Evolutionary conservation across 768 basidiomycete genomes (phyloP).

Genomic region (Lactarius hengduanensis): DNA sequence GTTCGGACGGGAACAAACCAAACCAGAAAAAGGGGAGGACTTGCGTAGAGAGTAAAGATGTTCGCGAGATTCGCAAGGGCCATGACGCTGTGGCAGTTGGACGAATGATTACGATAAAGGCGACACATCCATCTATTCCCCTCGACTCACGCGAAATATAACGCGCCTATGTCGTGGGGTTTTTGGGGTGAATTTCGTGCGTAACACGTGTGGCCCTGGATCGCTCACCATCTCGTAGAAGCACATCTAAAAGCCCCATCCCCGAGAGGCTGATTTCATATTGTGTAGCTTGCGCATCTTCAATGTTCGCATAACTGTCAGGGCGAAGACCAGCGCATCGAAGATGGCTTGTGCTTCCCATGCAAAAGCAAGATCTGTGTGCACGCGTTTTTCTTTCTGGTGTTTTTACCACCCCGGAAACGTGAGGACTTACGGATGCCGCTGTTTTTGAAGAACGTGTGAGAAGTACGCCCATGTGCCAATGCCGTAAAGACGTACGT

Average conservation of each 20-base stretch:
- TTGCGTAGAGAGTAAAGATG: conserved; percentile 42
- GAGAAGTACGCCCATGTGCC: background rate
- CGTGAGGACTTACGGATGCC: conserved; percentile 29
- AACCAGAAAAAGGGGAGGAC: conserved; percentile 5
- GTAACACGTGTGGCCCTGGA: background rate
- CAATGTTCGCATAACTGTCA: conserved; percentile 50
- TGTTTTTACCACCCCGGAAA: background rate
- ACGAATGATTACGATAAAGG: conserved; percentile 8
- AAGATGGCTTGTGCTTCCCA: conserved; percentile 55
- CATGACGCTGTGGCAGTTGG: conserved; percentile 45
- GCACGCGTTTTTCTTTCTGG: background rate
- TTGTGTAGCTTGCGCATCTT: conserved; percentile 34
- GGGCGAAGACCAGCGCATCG: conserved; percentile 46
- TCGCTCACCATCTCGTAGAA: conserved; percentile 51
- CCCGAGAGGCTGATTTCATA: conserved; percentile 29
- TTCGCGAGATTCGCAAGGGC: conserved; percentile 51
- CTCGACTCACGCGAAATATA: conserved; percentile 53
- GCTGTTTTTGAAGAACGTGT: conserved; percentile 15
- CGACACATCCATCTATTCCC: background rate
- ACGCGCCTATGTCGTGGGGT: conserved; percentile 39
- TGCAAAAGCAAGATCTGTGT: conserved; percentile 35
- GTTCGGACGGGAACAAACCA: conserved; percentile 1
- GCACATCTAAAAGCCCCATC: conserved; percentile 42
- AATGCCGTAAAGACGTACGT: conserved; percentile 30
- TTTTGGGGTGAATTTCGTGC: conserved; percentile 1